These are phyloP conservation scores for Mitragyna speciosa DNA, from an alignment of 257 asterid genomes.

Conservation along the genomic window DNA sequence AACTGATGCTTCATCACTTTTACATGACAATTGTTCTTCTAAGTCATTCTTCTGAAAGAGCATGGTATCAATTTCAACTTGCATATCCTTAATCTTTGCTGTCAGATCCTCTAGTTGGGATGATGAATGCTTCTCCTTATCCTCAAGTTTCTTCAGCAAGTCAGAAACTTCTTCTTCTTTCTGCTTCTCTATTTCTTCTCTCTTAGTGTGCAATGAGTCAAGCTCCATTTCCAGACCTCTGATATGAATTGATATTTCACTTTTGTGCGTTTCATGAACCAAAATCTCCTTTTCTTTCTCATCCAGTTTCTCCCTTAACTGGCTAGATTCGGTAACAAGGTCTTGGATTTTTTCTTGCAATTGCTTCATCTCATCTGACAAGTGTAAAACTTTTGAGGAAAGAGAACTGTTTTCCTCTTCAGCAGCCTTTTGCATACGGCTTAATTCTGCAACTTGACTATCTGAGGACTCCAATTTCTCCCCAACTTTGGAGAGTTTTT, in stretches of 20 bases:
- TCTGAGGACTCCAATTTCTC: conserved; percentile 45
- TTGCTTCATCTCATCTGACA: conserved; percentile 39
- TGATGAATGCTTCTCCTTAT: conserved; percentile 48
- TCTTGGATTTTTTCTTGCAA: conserved; percentile 45
- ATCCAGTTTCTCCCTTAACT: conserved; percentile 38
- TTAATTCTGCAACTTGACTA: conserved; percentile 47
- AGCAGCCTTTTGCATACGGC: conserved; percentile 27
- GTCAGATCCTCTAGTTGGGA: conserved; percentile 51
- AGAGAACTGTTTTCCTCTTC: conserved; percentile 43
- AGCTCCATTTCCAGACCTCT: conserved; percentile 75
- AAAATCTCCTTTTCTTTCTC: conserved; percentile 67
- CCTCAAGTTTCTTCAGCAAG: conserved; percentile 54
- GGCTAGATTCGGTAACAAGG: conserved; percentile 41
- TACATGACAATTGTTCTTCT: conserved; percentile 48
- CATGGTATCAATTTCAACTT: conserved; percentile 53
- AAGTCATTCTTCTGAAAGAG: conserved; percentile 42
- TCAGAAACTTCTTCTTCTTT: conserved; percentile 59
- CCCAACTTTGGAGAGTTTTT: conserved; percentile 32
- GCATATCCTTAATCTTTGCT: conserved; percentile 40
- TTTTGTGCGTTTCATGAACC: conserved; percentile 66
- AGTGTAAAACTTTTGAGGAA: conserved; percentile 33
- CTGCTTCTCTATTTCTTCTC: conserved; percentile 59
- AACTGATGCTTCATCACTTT: conserved; percentile 43
- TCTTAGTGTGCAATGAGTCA: conserved; percentile 50
- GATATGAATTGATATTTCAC: conserved; percentile 46